phyloP scores from a whole-genome alignment of 176 grass and related monocot species.

The Musa beccarii region DNA sequence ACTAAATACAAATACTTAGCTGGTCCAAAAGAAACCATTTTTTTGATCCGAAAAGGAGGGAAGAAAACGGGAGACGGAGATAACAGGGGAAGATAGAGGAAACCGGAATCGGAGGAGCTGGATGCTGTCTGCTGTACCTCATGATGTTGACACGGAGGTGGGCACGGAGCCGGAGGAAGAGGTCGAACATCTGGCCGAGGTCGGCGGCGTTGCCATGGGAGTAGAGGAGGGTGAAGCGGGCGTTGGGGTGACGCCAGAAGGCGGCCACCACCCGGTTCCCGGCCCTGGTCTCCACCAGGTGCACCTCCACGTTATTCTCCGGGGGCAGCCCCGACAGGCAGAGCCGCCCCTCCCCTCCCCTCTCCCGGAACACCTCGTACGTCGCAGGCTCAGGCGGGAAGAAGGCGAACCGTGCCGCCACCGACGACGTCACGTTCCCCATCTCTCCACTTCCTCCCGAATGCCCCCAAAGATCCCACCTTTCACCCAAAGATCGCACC shows the following conservation, averaged over 20 bases:
- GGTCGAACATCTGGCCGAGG: conserved; percentile 95
- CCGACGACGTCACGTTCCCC: conserved; percentile 96
- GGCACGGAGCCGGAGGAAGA: conserved; percentile 83
- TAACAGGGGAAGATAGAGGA: neutral
- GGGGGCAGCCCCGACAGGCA: conserved; percentile 41
- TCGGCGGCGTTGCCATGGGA: conserved; percentile 95
- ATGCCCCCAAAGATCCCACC: neutral
- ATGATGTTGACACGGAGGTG: conserved; percentile 99
- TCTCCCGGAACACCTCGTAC: conserved; percentile 52
- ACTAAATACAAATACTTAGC: neutral
- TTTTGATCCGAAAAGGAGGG: neutral
- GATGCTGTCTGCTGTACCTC: conserved; percentile 31
- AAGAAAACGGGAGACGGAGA: neutral
- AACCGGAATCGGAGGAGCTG: neutral
- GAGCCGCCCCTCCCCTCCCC: conserved; percentile 11
- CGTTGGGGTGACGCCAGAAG: conserved; percentile 78
- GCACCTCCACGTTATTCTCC: conserved; percentile 52
- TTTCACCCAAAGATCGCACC: neutral
- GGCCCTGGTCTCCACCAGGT: conserved; percentile 47
- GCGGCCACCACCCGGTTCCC: conserved; percentile 65
- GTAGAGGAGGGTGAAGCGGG: conserved; percentile 78
- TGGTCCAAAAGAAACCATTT: neutral
- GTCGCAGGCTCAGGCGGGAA: conserved; percentile 94
- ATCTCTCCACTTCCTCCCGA: conserved; percentile 21
- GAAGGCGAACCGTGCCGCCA: conserved; percentile 91